Conservation (phyloP, 352 stramenopile species). For the Phytophthora tentaculata region DNA sequence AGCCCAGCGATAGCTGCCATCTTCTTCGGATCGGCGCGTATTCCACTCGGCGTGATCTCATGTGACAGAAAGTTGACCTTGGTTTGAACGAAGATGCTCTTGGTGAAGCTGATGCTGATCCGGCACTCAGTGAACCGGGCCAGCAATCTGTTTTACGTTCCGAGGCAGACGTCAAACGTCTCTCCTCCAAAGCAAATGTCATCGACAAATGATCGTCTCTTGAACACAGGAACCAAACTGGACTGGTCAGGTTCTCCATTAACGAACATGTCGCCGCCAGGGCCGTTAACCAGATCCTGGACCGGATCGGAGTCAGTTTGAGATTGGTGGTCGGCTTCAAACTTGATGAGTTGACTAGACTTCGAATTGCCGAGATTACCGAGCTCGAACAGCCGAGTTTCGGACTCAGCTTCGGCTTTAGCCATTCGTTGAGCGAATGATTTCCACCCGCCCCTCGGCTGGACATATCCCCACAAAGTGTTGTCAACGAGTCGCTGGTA, state of each 20-base stretch:
- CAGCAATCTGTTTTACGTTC: not conserved
- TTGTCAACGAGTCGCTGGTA: constrained; percentile 1
- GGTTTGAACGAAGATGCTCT: constrained; percentile 1
- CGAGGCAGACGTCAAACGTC: not conserved
- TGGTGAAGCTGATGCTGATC: constrained; percentile 8
- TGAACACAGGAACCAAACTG: not conserved
- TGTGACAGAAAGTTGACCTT: not conserved
- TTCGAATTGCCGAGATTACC: not conserved
- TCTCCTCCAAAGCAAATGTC: constrained; percentile 3
- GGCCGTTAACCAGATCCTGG: not conserved
- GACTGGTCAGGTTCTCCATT: not conserved
- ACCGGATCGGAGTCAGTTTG: not conserved
- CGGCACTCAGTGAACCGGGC: constrained; percentile 4
- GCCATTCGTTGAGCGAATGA: not conserved
- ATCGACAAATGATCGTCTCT: not conserved
- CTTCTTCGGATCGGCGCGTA: not conserved
- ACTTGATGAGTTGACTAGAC: not conserved
- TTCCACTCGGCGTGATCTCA: not conserved
- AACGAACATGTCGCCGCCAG: constrained; percentile 2
- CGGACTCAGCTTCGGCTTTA: not conserved
- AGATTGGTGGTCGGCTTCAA: not conserved
- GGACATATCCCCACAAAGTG: not conserved
- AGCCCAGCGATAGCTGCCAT: constrained; percentile 1
- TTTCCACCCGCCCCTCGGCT: not conserved
- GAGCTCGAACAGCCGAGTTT: not conserved